Percentiles rank a stretch among this genome's conserved stretches.
These are phyloP conservation scores for Amanita pallidorosea DNA, from an alignment of 768 basidiomycete genomes.

Conservation along the genomic window DNA sequence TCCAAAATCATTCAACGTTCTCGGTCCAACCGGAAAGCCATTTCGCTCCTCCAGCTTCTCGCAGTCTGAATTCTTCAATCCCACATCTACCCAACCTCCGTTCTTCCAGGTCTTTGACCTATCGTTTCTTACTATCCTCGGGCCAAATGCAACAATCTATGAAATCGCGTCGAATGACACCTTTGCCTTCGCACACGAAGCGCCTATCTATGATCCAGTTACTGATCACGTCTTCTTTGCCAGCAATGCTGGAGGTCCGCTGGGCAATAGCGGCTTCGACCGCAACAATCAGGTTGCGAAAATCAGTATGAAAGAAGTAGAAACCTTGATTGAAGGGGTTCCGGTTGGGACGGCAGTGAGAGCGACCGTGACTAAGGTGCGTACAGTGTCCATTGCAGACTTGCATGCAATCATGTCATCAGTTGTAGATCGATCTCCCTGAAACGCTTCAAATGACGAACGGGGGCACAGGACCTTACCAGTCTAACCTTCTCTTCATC, in stretches of 20 bases:
- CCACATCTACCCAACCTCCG: constrained; percentile 44
- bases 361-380: constrained; percentile 34
- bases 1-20: constrained; percentile 39
- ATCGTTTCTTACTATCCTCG: constrained; percentile 53
- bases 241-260: constrained; percentile 55
- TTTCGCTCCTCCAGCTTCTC: constrained; percentile 28
- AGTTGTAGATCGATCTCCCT: constrained; percentile 43
- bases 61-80: constrained; percentile 39
- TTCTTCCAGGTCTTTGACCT: constrained; percentile 44
- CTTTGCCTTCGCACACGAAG: constrained; percentile 74
- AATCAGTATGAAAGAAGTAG: constrained; percentile 50
- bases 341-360: constrained; percentile 26
- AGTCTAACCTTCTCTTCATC: constrained; percentile 45
- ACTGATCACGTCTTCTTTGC: constrained; percentile 69
- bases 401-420: neutral
- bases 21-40: constrained; percentile 27
- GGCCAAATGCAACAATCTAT: constrained; percentile 42
- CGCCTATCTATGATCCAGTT: constrained; percentile 53
- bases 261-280: constrained; percentile 52
- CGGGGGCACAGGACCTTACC: constrained; percentile 55
- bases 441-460: constrained; percentile 61
- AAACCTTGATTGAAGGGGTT: constrained; percentile 27
- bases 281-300: constrained; percentile 55
- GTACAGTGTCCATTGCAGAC: constrained; percentile 6
- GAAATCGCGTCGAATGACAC: constrained; percentile 48